Base-by-base conservation (phyloP, 2,329 filamentous ascomycete genomes). In the Beauveria caledonica region DNA sequence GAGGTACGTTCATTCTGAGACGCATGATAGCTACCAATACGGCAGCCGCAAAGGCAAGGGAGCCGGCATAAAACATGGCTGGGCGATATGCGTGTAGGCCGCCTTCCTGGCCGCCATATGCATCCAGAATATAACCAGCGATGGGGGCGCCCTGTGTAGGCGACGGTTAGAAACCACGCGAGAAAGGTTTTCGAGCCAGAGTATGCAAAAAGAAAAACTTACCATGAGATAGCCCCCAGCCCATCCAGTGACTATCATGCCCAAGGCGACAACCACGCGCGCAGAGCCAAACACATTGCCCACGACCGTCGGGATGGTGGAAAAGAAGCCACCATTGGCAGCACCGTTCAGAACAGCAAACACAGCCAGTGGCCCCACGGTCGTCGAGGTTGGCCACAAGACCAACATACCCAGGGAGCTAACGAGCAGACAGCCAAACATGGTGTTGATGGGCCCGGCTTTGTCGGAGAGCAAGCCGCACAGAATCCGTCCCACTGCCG, bases 191-290 rank as follows among this genome's bases (percentile, higher is more conserved):
- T 2, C 42, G 19, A 10, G 11, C 15, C 15, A 58, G 36, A 23
- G 55, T n/a, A n/a, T 53, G 27, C 55, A 13, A 55, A 13, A 55
- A 48, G 9, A 59, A 15, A 59, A 39, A 70, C 76, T 69, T 66
- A 81, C 81, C 72, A 86, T 76, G 2, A 87, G 72, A 70, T 87
- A 87, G 0, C 85, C 84, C 1, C 78, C 79, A 2, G 77, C 75
- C 84, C 84, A 87, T 1, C 81, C 80, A 0, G 80, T 85, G 2
- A 85, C 77, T 42, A 83, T 77, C 82, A 86, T 86, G 5, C 81
- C 78, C 78, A 87, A 83, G 0, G 80, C 82, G 21, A 84, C 78
- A 3, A 78, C 74, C 42, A 84, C 77, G 4, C 80, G 73, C 1
- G 76, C 77, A 3, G 77, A 81, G 1, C 82, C 84, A 70, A 85